Evolutionary conservation across 345 rosid species (phyloP).

Genomic region (Ceriops zippeliana): DNA sequence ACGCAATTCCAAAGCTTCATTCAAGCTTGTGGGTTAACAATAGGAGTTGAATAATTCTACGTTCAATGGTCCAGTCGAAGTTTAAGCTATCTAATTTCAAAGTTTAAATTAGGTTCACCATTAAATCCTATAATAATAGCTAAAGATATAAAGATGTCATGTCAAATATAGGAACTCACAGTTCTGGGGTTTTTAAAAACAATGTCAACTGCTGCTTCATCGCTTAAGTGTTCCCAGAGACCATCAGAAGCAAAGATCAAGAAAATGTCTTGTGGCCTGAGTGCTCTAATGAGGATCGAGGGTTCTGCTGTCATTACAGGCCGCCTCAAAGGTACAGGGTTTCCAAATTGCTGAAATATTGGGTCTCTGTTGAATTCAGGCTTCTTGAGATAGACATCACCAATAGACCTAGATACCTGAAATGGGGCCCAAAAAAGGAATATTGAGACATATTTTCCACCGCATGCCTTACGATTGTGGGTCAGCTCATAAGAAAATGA

Average conservation of each 20-base stretch:
- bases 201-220: conserved; percentile 79
- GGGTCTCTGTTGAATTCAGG: conserved; percentile 83
- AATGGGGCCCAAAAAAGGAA: conserved; percentile 4
- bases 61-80: background rate
- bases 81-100: background rate
- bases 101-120: background rate
- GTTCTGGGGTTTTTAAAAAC: conserved; percentile 82
- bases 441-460: conserved; percentile 10
- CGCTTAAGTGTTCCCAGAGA: conserved; percentile 96
- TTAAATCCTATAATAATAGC: background rate
- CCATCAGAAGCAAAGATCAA: conserved; percentile 98
- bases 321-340: conserved; percentile 67
- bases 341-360: conserved; percentile 70
- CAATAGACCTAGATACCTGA: conserved; percentile 97
- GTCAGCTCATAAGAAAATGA: conserved; percentile 3
- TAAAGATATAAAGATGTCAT: background rate
- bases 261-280: conserved; percentile 69
- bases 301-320: conserved; percentile 93
- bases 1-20: background rate
- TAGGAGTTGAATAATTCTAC: background rate
- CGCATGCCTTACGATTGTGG: background rate
- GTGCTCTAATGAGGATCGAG: conserved; percentile 64
- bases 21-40: background rate
- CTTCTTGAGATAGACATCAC: conserved; percentile 89
- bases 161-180: conserved; percentile 44